These are phyloP conservation scores for Epichloe amarillans DNA, from an alignment of 2,329 filamentous ascomycete species.

Conservation along the genomic window DNA sequence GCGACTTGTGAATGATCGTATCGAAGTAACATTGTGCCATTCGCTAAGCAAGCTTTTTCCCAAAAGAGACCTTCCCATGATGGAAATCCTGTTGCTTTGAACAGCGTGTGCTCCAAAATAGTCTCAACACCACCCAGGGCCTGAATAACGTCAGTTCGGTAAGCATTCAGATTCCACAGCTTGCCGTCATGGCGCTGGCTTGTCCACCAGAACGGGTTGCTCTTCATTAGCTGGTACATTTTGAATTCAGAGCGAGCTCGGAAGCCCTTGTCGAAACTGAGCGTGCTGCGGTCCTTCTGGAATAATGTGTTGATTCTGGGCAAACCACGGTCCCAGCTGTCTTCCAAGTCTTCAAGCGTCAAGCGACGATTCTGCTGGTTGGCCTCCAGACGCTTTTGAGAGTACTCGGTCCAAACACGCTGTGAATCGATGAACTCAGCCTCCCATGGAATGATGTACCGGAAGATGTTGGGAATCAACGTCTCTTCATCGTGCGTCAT, in stretches of 20 bases:
- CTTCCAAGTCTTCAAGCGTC: constrained; percentile 90
- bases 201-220: constrained; percentile 99
- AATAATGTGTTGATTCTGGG: constrained; percentile 98
- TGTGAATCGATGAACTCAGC: constrained; percentile 98
- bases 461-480: constrained; percentile 95
- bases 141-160: constrained; percentile 93
- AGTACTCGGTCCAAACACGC: constrained; percentile 98
- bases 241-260: constrained; percentile 93
- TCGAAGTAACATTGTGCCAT: constrained; percentile 28
- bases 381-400: constrained; percentile 90
- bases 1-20: constrained; percentile 29
- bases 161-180: constrained; percentile 91
- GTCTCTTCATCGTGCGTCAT: constrained; percentile 99
- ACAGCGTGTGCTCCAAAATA: constrained; percentile 90
- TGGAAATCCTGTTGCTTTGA: constrained; percentile 93
- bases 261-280: constrained; percentile 98
- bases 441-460: constrained; percentile 98
- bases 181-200: constrained; percentile 95
- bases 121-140: constrained; percentile 93
- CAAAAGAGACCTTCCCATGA: constrained; percentile 96
- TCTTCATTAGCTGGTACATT: constrained; percentile 97
- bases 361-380: constrained; percentile 93
- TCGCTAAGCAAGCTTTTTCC: constrained; percentile 43
- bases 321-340: constrained; percentile 95
- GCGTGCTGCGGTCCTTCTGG: constrained; percentile 93